These are phyloP conservation scores for Salinomyces thailandicus DNA, from an alignment of 2,329 filamentous ascomycete genomes.

Conservation along the genomic window DNA sequence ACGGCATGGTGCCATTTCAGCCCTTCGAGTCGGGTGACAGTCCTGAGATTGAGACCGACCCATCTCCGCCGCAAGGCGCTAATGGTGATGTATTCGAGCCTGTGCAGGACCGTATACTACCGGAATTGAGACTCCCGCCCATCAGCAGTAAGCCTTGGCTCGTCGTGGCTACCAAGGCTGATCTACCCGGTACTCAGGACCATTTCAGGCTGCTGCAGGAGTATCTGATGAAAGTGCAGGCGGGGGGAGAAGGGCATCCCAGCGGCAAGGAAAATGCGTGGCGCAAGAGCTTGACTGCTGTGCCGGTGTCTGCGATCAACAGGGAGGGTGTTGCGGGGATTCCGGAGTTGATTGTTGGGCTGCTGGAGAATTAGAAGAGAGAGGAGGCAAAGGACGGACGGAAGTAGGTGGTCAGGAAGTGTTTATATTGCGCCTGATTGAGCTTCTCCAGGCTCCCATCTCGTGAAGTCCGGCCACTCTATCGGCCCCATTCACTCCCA, in stretches of 20 bases:
- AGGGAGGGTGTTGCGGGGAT: conserved; percentile 72
- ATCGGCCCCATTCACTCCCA: too few relatives aligned
- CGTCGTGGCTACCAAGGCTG: conserved; percentile 87
- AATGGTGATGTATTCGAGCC: conserved; percentile 12
- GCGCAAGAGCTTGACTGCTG: conserved; percentile 47
- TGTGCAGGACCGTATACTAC: conserved; percentile 26
- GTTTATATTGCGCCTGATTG: too few relatives aligned
- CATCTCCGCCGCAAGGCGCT: neutral
- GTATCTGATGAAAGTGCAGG: conserved; percentile 59
- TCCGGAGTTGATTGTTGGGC: conserved; percentile 58
- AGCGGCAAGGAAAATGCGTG: conserved; percentile 55
- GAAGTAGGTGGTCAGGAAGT: too few relatives aligned
- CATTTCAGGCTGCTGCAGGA: conserved; percentile 61
- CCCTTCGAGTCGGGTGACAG: conserved; percentile 38
- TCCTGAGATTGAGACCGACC: conserved; percentile 14
- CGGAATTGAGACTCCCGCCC: conserved; percentile 47
- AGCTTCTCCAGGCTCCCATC: too few relatives aligned
- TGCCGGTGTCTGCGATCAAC: conserved; percentile 83
- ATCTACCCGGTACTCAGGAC: conserved; percentile 64
- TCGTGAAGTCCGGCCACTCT: too few relatives aligned
- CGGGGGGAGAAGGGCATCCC: conserved; percentile 58
- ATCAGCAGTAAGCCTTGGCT: conserved; percentile 97
- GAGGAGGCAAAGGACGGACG: neutral
- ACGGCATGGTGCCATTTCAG: conserved; percentile 31
- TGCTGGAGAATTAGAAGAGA: conserved; percentile 42